Evolutionary conservation across 2,329 filamentous ascomycete species (phyloP), one percentile per base, ranked within the genome.

Genomic region (Fusarium gaditjirri): DNA sequence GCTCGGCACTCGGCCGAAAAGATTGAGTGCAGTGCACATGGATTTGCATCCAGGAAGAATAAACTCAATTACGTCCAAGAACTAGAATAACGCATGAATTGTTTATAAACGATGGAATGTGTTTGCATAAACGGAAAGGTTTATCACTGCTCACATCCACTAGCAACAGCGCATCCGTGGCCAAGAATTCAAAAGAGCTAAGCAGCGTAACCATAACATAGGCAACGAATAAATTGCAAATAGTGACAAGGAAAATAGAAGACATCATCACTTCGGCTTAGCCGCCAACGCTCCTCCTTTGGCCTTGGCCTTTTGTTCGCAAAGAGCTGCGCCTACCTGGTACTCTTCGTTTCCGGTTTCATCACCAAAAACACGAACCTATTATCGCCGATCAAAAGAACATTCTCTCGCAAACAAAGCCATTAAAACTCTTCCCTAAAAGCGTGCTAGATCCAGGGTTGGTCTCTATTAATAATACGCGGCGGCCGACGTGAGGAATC

Each of bases 261-360:
- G 11, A 50, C 1, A 35, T 11, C 23, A 12, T 7, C 8, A 12
- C 0, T 27, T 12, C 23, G 23, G 25, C 10, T 1, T 39, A 1
- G 8, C 35, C n/a, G 17, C 9, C 13, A 2, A 1, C 7, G 13
- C 4, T 14, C 9, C 14, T 4, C 14, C 33, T 25, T 10, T 9
- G 5, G 5, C 2, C 19, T 12, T 49, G 21, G 10, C 16, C 17
- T 23, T 21, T 19, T 16, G 27, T 31, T 36, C 25, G 11, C 31
- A 0, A 14, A 36, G 3, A 47, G 13, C 53, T 56, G 53, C 53
- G 53, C 39, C 54, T 49, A 47, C 23, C 31, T 54, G 41, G 54
- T 25, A 35, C 3, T 36, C 14, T 49, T 56, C 31, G 41, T 56
- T 49, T 49, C 54, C 54, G 54, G 54, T 56, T 56, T 36, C 54